Evolutionary conservation across 2,329 filamentous ascomycete species (phyloP), one percentile per base, ranked within the genome.

Genomic region (Leptosphaerulina australis): DNA sequence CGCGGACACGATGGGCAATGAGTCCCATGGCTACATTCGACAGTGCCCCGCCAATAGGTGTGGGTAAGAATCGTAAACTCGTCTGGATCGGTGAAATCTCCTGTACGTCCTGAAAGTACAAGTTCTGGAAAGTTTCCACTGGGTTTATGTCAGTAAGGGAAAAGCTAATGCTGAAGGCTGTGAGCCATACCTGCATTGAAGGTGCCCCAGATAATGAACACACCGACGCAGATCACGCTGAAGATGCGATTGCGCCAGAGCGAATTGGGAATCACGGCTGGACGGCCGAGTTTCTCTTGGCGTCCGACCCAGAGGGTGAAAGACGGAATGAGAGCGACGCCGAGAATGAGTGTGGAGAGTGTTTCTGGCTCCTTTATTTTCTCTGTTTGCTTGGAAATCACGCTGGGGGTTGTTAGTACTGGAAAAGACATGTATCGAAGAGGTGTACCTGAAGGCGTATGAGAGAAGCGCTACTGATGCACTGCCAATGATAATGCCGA

Each of bases 221-320:
- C 69, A 30, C 57, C 79, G 3, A 79, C 57, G 59, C 84, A 87
- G 15, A 83, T 78, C 20, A 71, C 76, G 0, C 81, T 78, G 58
- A 87, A 87, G 2, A 79, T 68, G 0, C 68, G 64, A 34, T 83
- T 85, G n/a, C 70, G 76, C 84, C 84, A 87, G 0, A 87, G 68
- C 0, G 77, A 79, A 62, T 87, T 86, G 0, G 84, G 84, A 17
- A 87, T 85, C 6, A 87, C 64, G 0, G 83, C 82, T 10, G 82
- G 79, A 2, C 72, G 73, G 8, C 74, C 72, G 0, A 66, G 60
- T 9, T 68, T 71, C 37, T 80, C 78, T 38, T 80, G 81, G 3
- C 73, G 71, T 9, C 75, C 73, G 37, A 83, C 77, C 83, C 83
- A 87, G 8, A 71, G 62, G 33, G 80, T 68, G 60, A 87, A 87